Evolutionary conservation across 306 rosid genomes (phyloP), one percentile per base, ranked within the genome.

Genomic region (Bauhinia variegata): DNA sequence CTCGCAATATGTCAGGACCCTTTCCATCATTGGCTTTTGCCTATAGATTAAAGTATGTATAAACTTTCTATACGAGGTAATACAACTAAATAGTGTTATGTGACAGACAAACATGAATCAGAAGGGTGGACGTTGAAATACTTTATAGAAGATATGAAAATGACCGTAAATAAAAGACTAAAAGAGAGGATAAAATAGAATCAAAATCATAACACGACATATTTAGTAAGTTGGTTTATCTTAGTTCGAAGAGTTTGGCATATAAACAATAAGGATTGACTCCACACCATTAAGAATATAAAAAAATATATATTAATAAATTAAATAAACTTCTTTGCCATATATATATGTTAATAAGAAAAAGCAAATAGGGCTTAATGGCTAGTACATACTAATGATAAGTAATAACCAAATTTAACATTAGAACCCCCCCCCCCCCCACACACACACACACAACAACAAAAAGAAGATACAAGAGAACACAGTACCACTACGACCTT

Each of bases 21-120:
- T 95, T 96, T 54, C 99, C 99, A 67, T 90, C 91, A 37, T 90
- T 95, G n/a, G 95, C 96, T 83, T 95, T 95, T 50, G 97, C 92
- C 99, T 95, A 48, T 60, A 79, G 46, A 83, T 53, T 38, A 68
- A 57, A 66, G 16, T 15, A 50, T 15, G 44, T 36, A 65, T 60
- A 71, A 54, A 70, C 42, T 63, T 59, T 76, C 30, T 39, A 13
- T 8, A 65, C 43, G 12, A 68, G 38, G 32, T 37, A 8, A 72
- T 37, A 37, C 58, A 50, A 63, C 63, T 9, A n/a, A 56, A 65
- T 42, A 65, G 36, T 63, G 8, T 31, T 44, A 42, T 36, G 44
- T 37, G 37, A 13, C 3, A 15, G 4, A 64, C 15, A 63, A 14
- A 15, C 18, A 58, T 59, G 28, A 37, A 46, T 52, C 15, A 70